phyloP scores from a whole-genome alignment of 129 eudicot genomes.

The Lonicera japonica region DNA sequence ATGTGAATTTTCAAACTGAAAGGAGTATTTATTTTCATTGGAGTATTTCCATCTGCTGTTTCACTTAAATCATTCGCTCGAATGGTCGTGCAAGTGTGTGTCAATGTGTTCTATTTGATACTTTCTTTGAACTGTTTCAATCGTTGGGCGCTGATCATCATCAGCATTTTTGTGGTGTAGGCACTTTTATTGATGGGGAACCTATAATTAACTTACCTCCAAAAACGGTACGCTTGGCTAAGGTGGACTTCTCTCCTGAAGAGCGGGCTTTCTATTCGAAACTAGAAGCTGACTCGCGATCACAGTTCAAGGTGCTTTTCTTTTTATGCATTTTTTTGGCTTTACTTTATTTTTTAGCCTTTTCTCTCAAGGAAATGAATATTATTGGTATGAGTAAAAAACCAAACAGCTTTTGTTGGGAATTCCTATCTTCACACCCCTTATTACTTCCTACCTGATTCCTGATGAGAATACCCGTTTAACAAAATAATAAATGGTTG shows the following conservation, averaged over 20 bases:
- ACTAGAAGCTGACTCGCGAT: constrained; percentile 73
- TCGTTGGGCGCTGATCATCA: constrained; percentile 12
- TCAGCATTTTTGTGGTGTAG: constrained; percentile 30
- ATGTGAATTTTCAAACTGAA: too few species aligned
- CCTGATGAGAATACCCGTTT: too few species aligned
- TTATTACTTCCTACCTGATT: background rate
- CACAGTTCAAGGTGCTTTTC: constrained; percentile 66
- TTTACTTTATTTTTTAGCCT: background rate
- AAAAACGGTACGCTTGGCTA: constrained; percentile 45
- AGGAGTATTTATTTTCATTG: too few species aligned
- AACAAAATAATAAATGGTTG: too few species aligned
- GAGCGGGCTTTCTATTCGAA: constrained; percentile 72
- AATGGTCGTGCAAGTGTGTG: too few species aligned
- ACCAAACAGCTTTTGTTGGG: background rate
- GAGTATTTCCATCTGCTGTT: too few species aligned
- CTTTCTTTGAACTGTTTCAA: background rate
- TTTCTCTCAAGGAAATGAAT: background rate
- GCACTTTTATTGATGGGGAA: constrained; percentile 66
- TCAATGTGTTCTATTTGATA: background rate
- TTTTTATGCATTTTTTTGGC: background rate
- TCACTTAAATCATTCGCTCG: too few species aligned
- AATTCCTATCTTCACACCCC: background rate
- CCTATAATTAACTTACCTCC: constrained; percentile 87
- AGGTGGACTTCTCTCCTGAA: constrained; percentile 60
- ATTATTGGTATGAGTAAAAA: background rate